A percentile compares a stretch with the other conserved stretches of the same genome.
phyloP scores from a whole-genome alignment of 306 rosid species.

The Neltuma alba region DNA sequence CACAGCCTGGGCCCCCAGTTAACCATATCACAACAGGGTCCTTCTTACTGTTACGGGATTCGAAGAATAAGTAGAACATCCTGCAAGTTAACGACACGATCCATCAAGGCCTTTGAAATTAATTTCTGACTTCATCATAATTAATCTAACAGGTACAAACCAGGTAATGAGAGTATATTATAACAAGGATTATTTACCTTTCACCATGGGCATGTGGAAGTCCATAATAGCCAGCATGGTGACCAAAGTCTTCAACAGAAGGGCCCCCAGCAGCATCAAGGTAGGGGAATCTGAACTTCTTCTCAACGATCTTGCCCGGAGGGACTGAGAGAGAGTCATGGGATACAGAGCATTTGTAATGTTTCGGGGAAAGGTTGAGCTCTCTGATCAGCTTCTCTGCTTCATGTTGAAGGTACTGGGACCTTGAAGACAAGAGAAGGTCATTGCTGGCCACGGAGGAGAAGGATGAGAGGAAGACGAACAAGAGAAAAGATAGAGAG shows the following conservation, averaged over 20 bases:
- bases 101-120: neutral
- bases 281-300: conserved; percentile 59
- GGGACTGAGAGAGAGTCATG: conserved; percentile 37
- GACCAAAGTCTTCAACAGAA: conserved; percentile 74
- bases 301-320: conserved; percentile 57
- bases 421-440: neutral
- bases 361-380: conserved; percentile 71
- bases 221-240: conserved; percentile 83
- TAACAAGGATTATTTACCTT: conserved; percentile 50
- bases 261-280: conserved; percentile 42
- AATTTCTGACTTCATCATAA: neutral
- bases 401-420: conserved; percentile 28
- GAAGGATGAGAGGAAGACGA: conserved; percentile 41
- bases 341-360: conserved; percentile 43
- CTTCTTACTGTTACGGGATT: neutral
- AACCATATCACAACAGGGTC: conserved; percentile 27
- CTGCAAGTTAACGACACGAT: neutral
- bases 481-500: conserved; percentile 36
- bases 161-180: neutral
- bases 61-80: neutral
- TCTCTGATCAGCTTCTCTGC: conserved; percentile 73
- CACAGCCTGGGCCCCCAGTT: conserved; percentile 96
- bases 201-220: conserved; percentile 83
- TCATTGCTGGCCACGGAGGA: conserved; percentile 20
- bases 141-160: neutral